These are phyloP conservation scores for Epicoccum sorghinum DNA, from an alignment of 2,329 filamentous ascomycete species.

Conservation along the genomic window DNA sequence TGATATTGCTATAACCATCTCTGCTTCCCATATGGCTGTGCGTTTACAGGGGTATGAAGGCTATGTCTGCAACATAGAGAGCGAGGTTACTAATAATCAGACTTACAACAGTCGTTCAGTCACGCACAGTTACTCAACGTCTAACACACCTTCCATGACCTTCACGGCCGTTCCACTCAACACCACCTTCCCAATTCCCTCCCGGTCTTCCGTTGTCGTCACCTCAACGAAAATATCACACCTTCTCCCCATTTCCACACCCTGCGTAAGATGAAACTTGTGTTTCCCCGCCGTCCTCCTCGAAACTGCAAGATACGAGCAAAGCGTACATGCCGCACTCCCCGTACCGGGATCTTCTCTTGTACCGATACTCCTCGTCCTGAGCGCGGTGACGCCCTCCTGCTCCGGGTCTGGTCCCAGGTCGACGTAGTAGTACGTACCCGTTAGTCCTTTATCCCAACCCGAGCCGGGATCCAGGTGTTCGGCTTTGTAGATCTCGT, in stretches of 20 bases:
- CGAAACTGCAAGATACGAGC: slow-evolving; percentile 47
- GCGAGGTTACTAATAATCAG: not conserved
- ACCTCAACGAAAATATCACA: slow-evolving; percentile 56
- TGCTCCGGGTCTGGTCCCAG: slow-evolving; percentile 46
- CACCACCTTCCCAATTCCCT: slow-evolving; percentile 46
- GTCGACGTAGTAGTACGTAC: slow-evolving; percentile 61
- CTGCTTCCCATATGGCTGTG: too few species aligned
- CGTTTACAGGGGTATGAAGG: too few species aligned
- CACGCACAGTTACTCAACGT: slow-evolving; percentile 1
- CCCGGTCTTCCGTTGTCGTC: slow-evolving; percentile 41
- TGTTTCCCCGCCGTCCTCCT: slow-evolving; percentile 32
- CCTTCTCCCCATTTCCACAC: slow-evolving; percentile 56
- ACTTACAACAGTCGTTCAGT: not conserved
- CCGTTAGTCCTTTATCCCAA: slow-evolving; percentile 60
- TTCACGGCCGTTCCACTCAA: slow-evolving; percentile 51
- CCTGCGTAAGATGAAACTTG: slow-evolving; percentile 52
- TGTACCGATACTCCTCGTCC: slow-evolving; percentile 64
- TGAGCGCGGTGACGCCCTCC: slow-evolving; percentile 43
- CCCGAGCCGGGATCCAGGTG: slow-evolving; percentile 43
- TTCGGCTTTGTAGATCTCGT: slow-evolving; percentile 34
- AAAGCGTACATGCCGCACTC: slow-evolving; percentile 54
- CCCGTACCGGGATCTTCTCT: slow-evolving; percentile 58
- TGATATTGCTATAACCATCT: too few species aligned
- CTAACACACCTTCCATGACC: slow-evolving; percentile 38
- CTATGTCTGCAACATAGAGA: too few species aligned